Conservation (phyloP, 2,329 filamentous ascomycete genomes). For the Colletotrichum sp. region DNA sequence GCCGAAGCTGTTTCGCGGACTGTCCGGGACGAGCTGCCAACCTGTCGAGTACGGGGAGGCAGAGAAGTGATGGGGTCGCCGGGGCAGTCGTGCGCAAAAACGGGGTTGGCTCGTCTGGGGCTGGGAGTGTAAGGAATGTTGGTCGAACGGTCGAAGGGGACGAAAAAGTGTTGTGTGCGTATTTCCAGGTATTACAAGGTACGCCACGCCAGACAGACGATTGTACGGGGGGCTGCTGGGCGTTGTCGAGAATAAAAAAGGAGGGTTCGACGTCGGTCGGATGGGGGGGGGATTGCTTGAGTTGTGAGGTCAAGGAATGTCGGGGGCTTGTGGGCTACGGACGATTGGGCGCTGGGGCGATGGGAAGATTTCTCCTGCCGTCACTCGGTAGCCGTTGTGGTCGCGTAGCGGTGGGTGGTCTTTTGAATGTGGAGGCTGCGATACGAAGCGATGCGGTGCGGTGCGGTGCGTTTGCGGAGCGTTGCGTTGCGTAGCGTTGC, state of each 20-base stretch:
- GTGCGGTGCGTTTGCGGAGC: neutral
- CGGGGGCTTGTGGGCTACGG: slow-evolving; percentile 19
- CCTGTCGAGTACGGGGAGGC: neutral
- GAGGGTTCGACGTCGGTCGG: slow-evolving; percentile 20
- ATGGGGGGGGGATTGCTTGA: neutral
- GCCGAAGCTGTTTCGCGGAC: neutral
- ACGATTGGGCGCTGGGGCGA: slow-evolving; percentile 15
- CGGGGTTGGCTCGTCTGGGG: neutral
- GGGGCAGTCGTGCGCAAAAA: slow-evolving; percentile 5
- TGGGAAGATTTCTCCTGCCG: slow-evolving; percentile 20
- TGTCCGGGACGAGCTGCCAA: neutral
- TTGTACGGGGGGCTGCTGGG: slow-evolving; percentile 7
- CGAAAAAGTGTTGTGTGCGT: slow-evolving; percentile 11
- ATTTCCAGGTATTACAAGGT: slow-evolving; percentile 24
- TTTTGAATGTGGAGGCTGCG: slow-evolving; percentile 19
- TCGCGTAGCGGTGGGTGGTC: slow-evolving; percentile 19
- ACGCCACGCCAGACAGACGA: slow-evolving; percentile 15
- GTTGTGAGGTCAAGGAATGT: slow-evolving; percentile 25
- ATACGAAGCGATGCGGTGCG: slow-evolving; percentile 6
- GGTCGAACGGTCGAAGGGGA: slow-evolving; percentile 7
- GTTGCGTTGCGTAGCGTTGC: neutral
- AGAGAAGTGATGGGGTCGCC: neutral
- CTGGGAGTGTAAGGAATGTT: slow-evolving; percentile 16
- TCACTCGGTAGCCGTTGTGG: slow-evolving; percentile 19
- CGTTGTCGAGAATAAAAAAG: slow-evolving; percentile 16